Percentiles rank a stretch among this genome's conserved stretches.
Evolutionary conservation across 2,329 filamentous ascomycete genomes (phyloP).

Genomic region (Conoideocrella luteorostrata): DNA sequence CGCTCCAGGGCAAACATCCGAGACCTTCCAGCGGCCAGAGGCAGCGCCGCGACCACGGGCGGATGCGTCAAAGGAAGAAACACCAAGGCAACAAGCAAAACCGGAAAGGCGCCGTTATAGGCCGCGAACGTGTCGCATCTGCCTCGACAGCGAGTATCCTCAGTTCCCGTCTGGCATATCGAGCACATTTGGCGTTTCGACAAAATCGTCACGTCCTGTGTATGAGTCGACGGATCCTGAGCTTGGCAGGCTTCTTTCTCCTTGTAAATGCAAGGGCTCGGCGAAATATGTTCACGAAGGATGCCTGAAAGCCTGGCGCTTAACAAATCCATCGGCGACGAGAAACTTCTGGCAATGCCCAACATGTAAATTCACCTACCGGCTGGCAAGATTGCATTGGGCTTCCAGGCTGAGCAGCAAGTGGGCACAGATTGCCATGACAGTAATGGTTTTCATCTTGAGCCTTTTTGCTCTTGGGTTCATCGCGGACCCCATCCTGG

Average conservation of each 20-base stretch:
- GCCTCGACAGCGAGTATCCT: constrained; percentile 61
- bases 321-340: constrained; percentile 56
- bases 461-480: constrained; percentile 82
- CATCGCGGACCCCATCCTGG: constrained; percentile 85
- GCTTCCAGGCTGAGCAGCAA: constrained; percentile 62
- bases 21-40: constrained; percentile 3
- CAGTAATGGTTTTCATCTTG: constrained; percentile 61
- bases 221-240: constrained; percentile 71
- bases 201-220: constrained; percentile 27
- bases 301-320: constrained; percentile 78
- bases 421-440: constrained; percentile 62
- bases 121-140: constrained; percentile 80
- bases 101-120: constrained; percentile 46
- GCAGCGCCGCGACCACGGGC: not conserved
- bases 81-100: constrained; percentile 10
- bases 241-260: constrained; percentile 73
- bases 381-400: constrained; percentile 70
- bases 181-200: constrained; percentile 26
- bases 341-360: constrained; percentile 83
- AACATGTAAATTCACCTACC: constrained; percentile 80
- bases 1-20: not conserved
- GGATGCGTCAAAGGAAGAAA: constrained; percentile 1
- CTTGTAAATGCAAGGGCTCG: constrained; percentile 89
- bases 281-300: constrained; percentile 92
- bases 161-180: constrained; percentile 34